Conservation (phyloP, 352 stramenopile genomes). For the Globisporangium nunn region DNA sequence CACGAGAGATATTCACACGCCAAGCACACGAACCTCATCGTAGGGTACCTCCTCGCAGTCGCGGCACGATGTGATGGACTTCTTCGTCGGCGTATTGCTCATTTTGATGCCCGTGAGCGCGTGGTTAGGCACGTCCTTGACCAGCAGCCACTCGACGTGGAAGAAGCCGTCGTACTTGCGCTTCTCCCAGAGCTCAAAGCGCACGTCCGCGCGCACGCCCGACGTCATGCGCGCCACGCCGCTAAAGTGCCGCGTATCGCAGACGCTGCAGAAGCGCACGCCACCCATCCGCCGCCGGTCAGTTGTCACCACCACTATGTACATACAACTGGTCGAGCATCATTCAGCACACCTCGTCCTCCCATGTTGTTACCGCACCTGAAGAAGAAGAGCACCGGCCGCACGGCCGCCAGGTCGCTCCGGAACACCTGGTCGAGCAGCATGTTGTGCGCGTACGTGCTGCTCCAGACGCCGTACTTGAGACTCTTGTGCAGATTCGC, state of each 20-base stretch:
- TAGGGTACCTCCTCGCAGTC: conserved; percentile 76
- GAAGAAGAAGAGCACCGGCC: conserved; percentile 73
- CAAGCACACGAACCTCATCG: conserved; percentile 36
- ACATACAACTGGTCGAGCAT: background rate
- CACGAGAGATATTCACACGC: background rate
- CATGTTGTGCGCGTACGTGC: conserved; percentile 61
- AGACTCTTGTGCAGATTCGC: conserved; percentile 83
- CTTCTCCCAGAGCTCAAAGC: conserved; percentile 78
- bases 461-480: conserved; percentile 80
- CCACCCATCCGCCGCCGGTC: background rate
- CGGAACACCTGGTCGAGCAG: conserved; percentile 62
- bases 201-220: conserved; percentile 27
- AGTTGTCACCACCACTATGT: background rate
- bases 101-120: conserved; percentile 72
- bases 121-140: conserved; percentile 81
- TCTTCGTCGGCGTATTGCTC: conserved; percentile 72
- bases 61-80: conserved; percentile 71
- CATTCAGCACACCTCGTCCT: no score
- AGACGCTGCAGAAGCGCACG: conserved; percentile 40
- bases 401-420: conserved; percentile 57
- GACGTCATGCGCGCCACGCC: conserved; percentile 79
- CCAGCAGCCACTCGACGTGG: conserved; percentile 71
- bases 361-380: conserved; percentile 23
- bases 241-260: conserved; percentile 67
- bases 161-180: conserved; percentile 79